These are phyloP conservation scores for Kodamaea arcana DNA, from an alignment of 1,139 yeast species.

Conservation along the genomic window DNA sequence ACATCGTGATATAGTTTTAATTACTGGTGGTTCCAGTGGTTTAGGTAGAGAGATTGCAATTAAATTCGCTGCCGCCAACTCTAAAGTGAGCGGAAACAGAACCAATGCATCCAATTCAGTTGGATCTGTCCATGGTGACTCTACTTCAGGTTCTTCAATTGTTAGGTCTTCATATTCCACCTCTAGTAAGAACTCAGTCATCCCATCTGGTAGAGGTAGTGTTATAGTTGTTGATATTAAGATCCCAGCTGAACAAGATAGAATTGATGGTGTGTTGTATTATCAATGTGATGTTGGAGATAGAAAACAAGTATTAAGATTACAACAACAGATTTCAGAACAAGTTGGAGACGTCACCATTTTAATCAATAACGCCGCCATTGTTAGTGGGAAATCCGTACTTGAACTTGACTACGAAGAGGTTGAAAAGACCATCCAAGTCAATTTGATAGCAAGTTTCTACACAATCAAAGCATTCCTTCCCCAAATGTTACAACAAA, in stretches of 20 bases:
- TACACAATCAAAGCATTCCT: slow-evolving; percentile 65
- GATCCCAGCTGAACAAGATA: slow-evolving; percentile 32
- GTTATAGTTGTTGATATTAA: slow-evolving; percentile 64
- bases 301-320: slow-evolving; percentile 32
- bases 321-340: slow-evolving; percentile 34
- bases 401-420: slow-evolving; percentile 52
- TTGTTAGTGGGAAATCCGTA: slow-evolving; percentile 56
- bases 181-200: not conserved
- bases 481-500: slow-evolving; percentile 61
- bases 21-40: slow-evolving; percentile 83
- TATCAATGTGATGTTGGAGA: slow-evolving; percentile 68
- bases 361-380: slow-evolving; percentile 80
- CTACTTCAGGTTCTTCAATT: not conserved
- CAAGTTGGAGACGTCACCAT: slow-evolving; percentile 60
- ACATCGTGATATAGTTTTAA: slow-evolving; percentile 53
- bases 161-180: not conserved
- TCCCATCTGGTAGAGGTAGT: slow-evolving; percentile 9
- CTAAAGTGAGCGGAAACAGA: slow-evolving; percentile 9
- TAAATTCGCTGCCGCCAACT: slow-evolving; percentile 35
- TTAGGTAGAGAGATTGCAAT: slow-evolving; percentile 64
- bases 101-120: not conserved
- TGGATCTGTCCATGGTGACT: not conserved
- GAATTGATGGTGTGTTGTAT: slow-evolving; percentile 45
- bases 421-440: slow-evolving; percentile 56
- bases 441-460: slow-evolving; percentile 68